A percentile compares a stretch with the other conserved stretches of the same genome.
These are phyloP conservation scores for Beta lomatogona DNA, from an alignment of 179 eudicot genomes.

Conservation along the genomic window DNA sequence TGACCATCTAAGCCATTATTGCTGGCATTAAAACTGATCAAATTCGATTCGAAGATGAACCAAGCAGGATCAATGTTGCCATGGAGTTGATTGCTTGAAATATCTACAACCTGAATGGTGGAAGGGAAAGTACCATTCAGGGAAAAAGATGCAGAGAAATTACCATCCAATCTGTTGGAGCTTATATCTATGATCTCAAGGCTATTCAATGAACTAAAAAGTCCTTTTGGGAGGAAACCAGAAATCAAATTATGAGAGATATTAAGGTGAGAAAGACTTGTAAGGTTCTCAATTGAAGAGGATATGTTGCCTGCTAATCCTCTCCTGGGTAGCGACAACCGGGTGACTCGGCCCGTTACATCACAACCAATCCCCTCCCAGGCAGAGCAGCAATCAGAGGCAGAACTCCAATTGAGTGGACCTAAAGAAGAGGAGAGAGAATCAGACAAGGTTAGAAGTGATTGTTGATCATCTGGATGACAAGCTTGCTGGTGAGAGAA, in stretches of 20 bases:
- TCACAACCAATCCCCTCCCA: constrained; percentile 85
- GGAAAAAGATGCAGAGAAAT: constrained; percentile 34
- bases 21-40: constrained; percentile 62
- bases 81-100: constrained; percentile 66
- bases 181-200: constrained; percentile 71
- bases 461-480: constrained; percentile 44
- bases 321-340: constrained; percentile 50
- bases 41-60: constrained; percentile 38
- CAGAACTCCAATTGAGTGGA: constrained; percentile 58
- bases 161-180: constrained; percentile 55
- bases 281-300: constrained; percentile 49
- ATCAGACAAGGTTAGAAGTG: constrained; percentile 47
- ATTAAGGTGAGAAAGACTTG: constrained; percentile 55
- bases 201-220: constrained; percentile 50
- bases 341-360: constrained; percentile 42
- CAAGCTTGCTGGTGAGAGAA: constrained; percentile 44
- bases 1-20: constrained; percentile 58
- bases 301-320: constrained; percentile 56
- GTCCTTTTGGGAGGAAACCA: constrained; percentile 59
- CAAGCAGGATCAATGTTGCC: constrained; percentile 52
- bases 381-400: constrained; percentile 54
- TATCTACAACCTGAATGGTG: constrained; percentile 43
- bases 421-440: constrained; percentile 31
- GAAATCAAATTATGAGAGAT: constrained; percentile 65
- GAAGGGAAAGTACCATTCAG: constrained; percentile 38